A percentile compares a stretch with the other conserved stretches of the same genome.
Conservation (phyloP, 257 asterid species). For the Agastache rugosa region DNA sequence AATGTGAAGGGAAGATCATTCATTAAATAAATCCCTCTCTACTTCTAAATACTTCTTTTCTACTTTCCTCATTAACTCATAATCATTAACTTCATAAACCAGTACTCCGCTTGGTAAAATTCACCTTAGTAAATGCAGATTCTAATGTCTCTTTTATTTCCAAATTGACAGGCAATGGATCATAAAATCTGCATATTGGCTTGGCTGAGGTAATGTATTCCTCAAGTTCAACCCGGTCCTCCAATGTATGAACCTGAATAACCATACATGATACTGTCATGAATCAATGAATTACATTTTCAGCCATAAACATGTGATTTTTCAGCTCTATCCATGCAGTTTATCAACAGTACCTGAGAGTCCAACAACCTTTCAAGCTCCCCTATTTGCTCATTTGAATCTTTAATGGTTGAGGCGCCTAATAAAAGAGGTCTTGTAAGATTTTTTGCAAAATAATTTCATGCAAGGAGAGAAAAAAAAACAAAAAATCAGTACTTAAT, state of each 20-base stretch:
- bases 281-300: slow-evolving; percentile 16
- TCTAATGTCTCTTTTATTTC: slow-evolving; percentile 59
- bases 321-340: slow-evolving; percentile 4
- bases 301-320: slow-evolving; percentile 12
- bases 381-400: slow-evolving; percentile 54
- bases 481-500: slow-evolving; percentile 16
- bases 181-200: slow-evolving; percentile 59
- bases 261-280: slow-evolving; percentile 21
- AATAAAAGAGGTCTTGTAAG: slow-evolving; percentile 36
- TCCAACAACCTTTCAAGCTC: slow-evolving; percentile 85
- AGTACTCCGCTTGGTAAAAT: slow-evolving; percentile 7
- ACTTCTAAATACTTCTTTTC: slow-evolving; percentile 7
- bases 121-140: slow-evolving; percentile 64
- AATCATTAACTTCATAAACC: neutral
- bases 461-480: slow-evolving; percentile 25
- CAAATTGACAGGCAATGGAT: slow-evolving; percentile 47
- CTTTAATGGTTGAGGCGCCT: slow-evolving; percentile 57
- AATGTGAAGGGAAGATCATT: neutral
- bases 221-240: slow-evolving; percentile 48
- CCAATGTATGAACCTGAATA: slow-evolving; percentile 60
- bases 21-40: neutral
- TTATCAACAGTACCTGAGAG: slow-evolving; percentile 57
- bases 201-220: slow-evolving; percentile 51
- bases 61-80: slow-evolving; percentile 4
- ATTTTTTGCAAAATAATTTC: slow-evolving; percentile 19